A percentile compares a stretch with the other conserved stretches of the same genome.
These are phyloP conservation scores for Turritis glabra DNA, from an alignment of 345 rosid genomes.

Conservation along the genomic window DNA sequence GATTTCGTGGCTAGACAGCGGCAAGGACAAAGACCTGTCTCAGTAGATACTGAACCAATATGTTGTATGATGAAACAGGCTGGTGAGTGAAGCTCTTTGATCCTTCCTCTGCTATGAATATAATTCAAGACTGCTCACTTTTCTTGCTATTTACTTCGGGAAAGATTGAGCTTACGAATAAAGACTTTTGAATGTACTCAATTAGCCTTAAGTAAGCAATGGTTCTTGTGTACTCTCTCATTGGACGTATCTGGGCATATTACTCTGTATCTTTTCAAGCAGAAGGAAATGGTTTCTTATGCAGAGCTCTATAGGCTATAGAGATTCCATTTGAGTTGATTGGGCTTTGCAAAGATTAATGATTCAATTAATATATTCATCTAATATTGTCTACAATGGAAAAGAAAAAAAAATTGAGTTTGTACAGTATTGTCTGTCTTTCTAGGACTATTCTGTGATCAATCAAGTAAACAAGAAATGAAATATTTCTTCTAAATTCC, in stretches of 20 bases:
- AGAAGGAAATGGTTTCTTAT: not conserved
- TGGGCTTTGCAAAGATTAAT: not conserved
- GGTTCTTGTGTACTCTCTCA: not conserved
- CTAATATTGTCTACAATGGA: constrained; percentile 9
- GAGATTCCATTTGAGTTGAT: not conserved
- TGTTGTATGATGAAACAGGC: constrained; percentile 9
- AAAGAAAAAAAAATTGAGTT: not conserved
- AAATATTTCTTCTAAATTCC: constrained; percentile 5
- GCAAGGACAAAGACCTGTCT: constrained; percentile 54
- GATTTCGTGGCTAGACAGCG: constrained; percentile 53
- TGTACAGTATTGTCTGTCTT: constrained; percentile 31
- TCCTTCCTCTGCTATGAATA: not conserved
- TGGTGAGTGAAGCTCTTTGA: not conserved
- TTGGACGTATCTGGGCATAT: not conserved
- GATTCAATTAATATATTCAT: not conserved
- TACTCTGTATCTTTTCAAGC: constrained; percentile 8
- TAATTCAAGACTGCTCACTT: not conserved
- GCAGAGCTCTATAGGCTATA: not conserved
- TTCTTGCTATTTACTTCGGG: not conserved
- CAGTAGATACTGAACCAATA: not conserved
- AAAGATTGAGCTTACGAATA: not conserved
- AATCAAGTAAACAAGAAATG: constrained; percentile 22
- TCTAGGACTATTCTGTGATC: constrained; percentile 20
- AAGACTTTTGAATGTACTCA: not conserved
- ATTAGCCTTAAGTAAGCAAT: not conserved